phyloP scores from a whole-genome alignment of 257 asterid species.

The Penstemon barbatus region DNA sequence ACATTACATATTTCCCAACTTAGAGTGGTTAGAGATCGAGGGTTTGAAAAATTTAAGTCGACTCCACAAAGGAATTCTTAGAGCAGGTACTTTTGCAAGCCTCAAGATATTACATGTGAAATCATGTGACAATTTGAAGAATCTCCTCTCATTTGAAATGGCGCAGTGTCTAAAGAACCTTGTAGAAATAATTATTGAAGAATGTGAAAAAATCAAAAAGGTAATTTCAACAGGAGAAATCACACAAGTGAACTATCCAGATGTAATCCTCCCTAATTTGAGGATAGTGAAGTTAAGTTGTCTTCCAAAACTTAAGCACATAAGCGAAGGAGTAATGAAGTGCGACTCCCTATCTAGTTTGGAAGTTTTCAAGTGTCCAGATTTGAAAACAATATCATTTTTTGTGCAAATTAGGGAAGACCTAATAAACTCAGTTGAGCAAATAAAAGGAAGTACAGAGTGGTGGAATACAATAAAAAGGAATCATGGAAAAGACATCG shows the following conservation, averaged over 20 bases:
- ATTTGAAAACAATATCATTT: slow-evolving; percentile 23
- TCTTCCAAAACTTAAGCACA: slow-evolving; percentile 29
- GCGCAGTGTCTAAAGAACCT: slow-evolving; percentile 25
- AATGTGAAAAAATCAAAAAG: slow-evolving; percentile 24
- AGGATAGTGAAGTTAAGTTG: slow-evolving; percentile 23
- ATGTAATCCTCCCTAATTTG: slow-evolving; percentile 26
- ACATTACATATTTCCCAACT: slow-evolving; percentile 22
- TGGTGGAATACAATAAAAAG: slow-evolving; percentile 19
- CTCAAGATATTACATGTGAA: slow-evolving; percentile 31
- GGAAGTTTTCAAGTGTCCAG: slow-evolving; percentile 26
- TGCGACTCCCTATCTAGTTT: slow-evolving; percentile 30
- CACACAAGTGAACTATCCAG: slow-evolving; percentile 4
- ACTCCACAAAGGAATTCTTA: slow-evolving; percentile 21
- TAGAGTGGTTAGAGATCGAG: slow-evolving; percentile 31
- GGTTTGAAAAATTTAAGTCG: slow-evolving; percentile 22
- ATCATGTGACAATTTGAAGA: slow-evolving; percentile 25
- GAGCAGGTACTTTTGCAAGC: slow-evolving; percentile 21
- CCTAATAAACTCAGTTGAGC: slow-evolving; percentile 19
- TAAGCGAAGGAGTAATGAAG: slow-evolving; percentile 26
- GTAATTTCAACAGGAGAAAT: slow-evolving; percentile 8
- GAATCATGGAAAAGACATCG: slow-evolving; percentile 9
- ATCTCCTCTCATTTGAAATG: slow-evolving; percentile 29
- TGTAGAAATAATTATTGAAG: slow-evolving; percentile 23
- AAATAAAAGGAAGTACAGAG: slow-evolving; percentile 31
- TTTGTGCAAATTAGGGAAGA: slow-evolving; percentile 24